phyloP scores from a whole-genome alignment of 768 basidiomycete species.

The Podaxis sp. region DNA sequence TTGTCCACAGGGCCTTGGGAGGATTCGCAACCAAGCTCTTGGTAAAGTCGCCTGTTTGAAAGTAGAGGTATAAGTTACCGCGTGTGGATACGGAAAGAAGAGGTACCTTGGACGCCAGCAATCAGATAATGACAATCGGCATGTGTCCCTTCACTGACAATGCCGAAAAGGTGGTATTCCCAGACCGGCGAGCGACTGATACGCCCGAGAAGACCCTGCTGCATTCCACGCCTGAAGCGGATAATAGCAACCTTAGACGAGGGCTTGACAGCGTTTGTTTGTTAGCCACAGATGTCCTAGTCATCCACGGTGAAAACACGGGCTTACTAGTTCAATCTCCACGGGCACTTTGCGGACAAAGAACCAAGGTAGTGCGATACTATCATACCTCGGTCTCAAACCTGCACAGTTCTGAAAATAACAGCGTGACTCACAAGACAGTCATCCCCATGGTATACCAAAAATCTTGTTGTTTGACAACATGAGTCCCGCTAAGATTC shows the following conservation, averaged over 20 bases:
- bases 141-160: constrained; percentile 69
- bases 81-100: neutral
- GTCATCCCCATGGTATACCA: constrained; percentile 77
- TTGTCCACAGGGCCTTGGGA: constrained; percentile 71
- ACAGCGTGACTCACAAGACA: constrained; percentile 45
- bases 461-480: constrained; percentile 69
- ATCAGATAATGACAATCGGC: constrained; percentile 80
- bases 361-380: constrained; percentile 71
- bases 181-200: constrained; percentile 68
- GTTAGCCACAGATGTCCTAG: constrained; percentile 11
- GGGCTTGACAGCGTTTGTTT: constrained; percentile 39
- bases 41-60: constrained; percentile 63
- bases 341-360: constrained; percentile 69
- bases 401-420: constrained; percentile 1
- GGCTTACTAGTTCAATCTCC: constrained; percentile 68
- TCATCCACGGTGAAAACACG: neutral
- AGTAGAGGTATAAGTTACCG: neutral
- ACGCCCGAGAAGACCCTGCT: constrained; percentile 72
- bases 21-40: constrained; percentile 64
- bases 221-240: constrained; percentile 80
- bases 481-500: constrained; percentile 47
- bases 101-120: constrained; percentile 65
- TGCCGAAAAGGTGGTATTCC: constrained; percentile 84
- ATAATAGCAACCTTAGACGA: constrained; percentile 76
- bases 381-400: constrained; percentile 23